Evolutionary conservation across 306 rosid genomes (phyloP).

Genomic region (Cucumis melo): DNA sequence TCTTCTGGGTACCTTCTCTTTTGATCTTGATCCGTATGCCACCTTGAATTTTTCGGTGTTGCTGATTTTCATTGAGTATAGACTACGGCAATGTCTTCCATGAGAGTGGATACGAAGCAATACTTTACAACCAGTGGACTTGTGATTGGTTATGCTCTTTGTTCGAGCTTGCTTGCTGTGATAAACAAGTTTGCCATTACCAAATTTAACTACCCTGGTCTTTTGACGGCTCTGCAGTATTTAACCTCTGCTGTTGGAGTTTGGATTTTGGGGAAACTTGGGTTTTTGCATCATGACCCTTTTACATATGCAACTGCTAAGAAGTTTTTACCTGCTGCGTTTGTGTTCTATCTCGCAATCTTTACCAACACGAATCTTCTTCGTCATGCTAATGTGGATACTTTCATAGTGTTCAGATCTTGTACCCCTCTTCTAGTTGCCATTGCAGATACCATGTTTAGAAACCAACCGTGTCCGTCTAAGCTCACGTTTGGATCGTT

Average conservation of each 20-base stretch:
- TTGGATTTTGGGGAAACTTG: slow-evolving; percentile 58
- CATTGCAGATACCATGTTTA: slow-evolving; percentile 66
- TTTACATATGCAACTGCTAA: slow-evolving; percentile 59
- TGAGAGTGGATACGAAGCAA: slow-evolving; percentile 42
- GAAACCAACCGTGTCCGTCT: slow-evolving; percentile 65
- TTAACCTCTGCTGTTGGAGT: slow-evolving; percentile 76
- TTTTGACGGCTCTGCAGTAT: slow-evolving; percentile 77
- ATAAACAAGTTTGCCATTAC: slow-evolving; percentile 93
- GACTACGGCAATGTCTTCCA: slow-evolving; percentile 31
- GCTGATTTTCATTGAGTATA: neutral
- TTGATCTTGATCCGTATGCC: neutral
- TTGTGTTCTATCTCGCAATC: slow-evolving; percentile 82
- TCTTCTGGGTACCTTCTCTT: neutral
- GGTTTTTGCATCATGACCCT: slow-evolving; percentile 71
- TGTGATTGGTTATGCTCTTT: slow-evolving; percentile 74
- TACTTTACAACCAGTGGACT: slow-evolving; percentile 58
- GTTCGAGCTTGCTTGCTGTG: slow-evolving; percentile 86
- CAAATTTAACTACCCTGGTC: slow-evolving; percentile 83
- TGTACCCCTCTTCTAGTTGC: slow-evolving; percentile 88
- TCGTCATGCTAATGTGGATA: slow-evolving; percentile 91
- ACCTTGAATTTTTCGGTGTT: neutral
- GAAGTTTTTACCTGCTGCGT: slow-evolving; percentile 80
- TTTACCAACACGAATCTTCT: slow-evolving; percentile 95
- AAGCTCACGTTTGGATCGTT: slow-evolving; percentile 64
- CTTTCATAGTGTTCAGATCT: slow-evolving; percentile 86